phyloP scores from a whole-genome alignment of 805 yeast genomes.

The Ogataea ganodermae region DNA sequence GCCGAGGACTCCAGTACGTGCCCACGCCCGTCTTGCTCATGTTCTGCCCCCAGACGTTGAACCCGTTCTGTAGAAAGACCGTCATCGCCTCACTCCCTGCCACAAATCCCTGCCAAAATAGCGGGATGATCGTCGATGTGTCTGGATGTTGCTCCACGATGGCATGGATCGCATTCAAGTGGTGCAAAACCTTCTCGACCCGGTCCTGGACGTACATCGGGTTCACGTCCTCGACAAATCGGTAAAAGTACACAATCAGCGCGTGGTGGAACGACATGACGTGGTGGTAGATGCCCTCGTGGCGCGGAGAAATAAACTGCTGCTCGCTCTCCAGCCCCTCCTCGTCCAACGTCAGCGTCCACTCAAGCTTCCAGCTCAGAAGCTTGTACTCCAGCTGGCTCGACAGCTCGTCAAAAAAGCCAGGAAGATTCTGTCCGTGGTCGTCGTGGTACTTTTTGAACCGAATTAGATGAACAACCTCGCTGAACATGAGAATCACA shows the following conservation, averaged over 20 bases:
- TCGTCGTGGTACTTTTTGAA: constrained; percentile 56
- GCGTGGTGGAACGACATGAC: constrained; percentile 77
- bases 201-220: constrained; percentile 62
- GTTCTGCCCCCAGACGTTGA: constrained; percentile 72
- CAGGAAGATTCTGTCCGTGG: constrained; percentile 35
- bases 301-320: constrained; percentile 52
- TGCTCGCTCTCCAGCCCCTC: constrained; percentile 19
- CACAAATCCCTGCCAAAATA: constrained; percentile 87
- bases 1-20: constrained; percentile 83
- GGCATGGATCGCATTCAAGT: constrained; percentile 60
- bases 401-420: constrained; percentile 35
- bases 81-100: constrained; percentile 81
- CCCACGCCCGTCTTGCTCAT: constrained; percentile 64
- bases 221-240: constrained; percentile 57
- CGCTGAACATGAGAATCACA: constrained; percentile 67
- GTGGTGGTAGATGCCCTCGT: constrained; percentile 78
- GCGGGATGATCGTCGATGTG: constrained; percentile 63
- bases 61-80: constrained; percentile 58
- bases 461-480: constrained; percentile 66
- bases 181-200: constrained; percentile 61
- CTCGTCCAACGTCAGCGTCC: constrained; percentile 52
- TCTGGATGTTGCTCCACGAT: constrained; percentile 51
- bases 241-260: constrained; percentile 66
- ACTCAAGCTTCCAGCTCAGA: constrained; percentile 71
- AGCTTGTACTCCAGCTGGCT: constrained; percentile 51